A percentile compares a stretch with the other conserved stretches of the same genome.
Conservation (phyloP, 805 yeast genomes). For the Huiozyma naganishii region DNA sequence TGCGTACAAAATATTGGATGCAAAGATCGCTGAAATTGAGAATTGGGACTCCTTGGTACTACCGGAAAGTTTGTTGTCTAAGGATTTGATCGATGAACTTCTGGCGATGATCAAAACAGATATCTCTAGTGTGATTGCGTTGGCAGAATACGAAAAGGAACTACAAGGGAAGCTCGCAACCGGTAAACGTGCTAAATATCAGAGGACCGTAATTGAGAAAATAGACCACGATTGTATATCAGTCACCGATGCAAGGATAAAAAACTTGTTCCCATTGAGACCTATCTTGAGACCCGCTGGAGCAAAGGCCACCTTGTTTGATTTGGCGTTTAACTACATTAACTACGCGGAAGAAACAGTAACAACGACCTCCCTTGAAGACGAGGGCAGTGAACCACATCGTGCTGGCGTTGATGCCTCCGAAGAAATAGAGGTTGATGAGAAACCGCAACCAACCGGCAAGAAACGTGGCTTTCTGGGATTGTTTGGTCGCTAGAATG, state of each 20-base stretch:
- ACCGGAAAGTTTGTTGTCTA: conserved; percentile 15
- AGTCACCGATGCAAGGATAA: conserved; percentile 15
- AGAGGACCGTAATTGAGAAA: conserved; percentile 33
- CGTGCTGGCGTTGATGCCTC: not conserved
- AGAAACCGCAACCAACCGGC: conserved; percentile 8
- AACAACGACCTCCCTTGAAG: conserved; percentile 6
- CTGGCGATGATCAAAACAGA: conserved; percentile 32
- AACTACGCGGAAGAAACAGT: conserved; percentile 31
- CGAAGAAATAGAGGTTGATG: conserved; percentile 4
- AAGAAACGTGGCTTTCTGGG: conserved; percentile 67
- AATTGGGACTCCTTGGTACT: conserved; percentile 1
- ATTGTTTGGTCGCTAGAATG: conserved; percentile 43
- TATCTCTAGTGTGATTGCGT: conserved; percentile 23
- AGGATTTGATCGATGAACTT: conserved; percentile 40
- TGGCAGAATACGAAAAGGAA: conserved; percentile 28
- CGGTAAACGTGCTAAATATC: conserved; percentile 2
- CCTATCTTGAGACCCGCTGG: conserved; percentile 49
- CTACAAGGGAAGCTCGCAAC: conserved; percentile 1
- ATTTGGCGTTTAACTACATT: conserved; percentile 77
- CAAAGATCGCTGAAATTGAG: not conserved
- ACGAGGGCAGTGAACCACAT: not conserved
- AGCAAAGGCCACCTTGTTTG: conserved; percentile 85
- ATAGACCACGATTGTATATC: conserved; percentile 9
- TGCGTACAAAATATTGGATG: conserved; percentile 13
- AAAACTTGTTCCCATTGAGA: conserved; percentile 23